Evolutionary conservation across 1,284 basidiomycete genomes (phyloP), one percentile per base, ranked within the genome.

Genomic region (Naganishia liquefaciens): DNA sequence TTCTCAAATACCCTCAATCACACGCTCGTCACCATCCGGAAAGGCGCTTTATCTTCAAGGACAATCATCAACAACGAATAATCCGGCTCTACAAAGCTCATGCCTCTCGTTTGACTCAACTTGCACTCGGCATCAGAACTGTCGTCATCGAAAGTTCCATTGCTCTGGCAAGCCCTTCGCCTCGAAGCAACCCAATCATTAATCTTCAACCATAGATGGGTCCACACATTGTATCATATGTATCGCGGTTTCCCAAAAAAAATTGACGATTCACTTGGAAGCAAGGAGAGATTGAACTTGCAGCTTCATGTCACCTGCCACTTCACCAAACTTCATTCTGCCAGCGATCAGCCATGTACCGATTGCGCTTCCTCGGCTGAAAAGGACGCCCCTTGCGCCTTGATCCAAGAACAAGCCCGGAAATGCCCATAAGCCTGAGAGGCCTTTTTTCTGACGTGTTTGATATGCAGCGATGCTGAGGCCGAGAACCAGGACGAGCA

Each of bases 401-500:
- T 13, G 19, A 25, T 60, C 44, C 5, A 60, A 46, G 23, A 60
- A 50, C 13, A 60, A 21, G 15, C 57, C 57, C 15, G 57, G 57
- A 23, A 60, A 60, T 3, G 57, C 57, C 57, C 57, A 60, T 19
- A 60, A 42, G 5, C 57, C 57, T 5, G 57, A 37, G 17, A 50
- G 33, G 27, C 57, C 46, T 27, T 37, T 49, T 46, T 50, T 60
- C 11, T 33, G 47, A 15, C 57, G 57, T 50, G 57, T 23, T 27
- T 57, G 58, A 51, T 75, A 74, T 2, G 74, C 57, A 2, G 74
- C 75, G 7, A 76, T 72, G 13, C 75, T 71, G 1, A 78, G 57
- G 0, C 77, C 76, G 17, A 77, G 42, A 1, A 72, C 60, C 1
- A 76, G 68, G 1, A 76, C 68, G 19, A 71, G 70, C 10, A 77